Evolutionary conservation across 2,329 filamentous ascomycete species (phyloP), one percentile per base, ranked within the genome.

Genomic region (Helotiales sp.): DNA sequence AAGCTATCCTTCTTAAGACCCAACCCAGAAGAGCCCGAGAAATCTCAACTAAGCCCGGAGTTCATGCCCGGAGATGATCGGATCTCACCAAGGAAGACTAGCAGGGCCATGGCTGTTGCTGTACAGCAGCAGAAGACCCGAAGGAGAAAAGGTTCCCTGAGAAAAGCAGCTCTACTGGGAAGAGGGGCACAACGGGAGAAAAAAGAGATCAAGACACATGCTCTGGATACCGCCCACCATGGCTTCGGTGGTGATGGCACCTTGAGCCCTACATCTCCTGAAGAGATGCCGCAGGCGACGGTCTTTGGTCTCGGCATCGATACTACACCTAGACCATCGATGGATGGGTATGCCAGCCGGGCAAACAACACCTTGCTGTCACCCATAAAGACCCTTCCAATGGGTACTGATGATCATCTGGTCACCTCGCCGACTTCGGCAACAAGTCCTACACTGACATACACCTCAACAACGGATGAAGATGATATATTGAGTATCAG

Each of bases 81-180:
- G 1, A 63, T 52, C 15, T 66, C 65, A 6, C 55, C 69, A 17
- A 72, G 69, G 54, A 71, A 70, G 42, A 17, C 61, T 7, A 63
- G 63, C 33, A 58, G 70, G 46, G 69, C 70, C 13, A 70, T 72
- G 68, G 70, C 70, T 36, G 69, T 67, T 30, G 70, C 67, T 9
- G 66, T 71, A 47, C 76, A 76, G 68, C 78, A 74, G 69, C 79
- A 73, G 71, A 80, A 73, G 71, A 84, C 84, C 47, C 80, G 91
- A 55, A 86, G 87, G 67, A 84, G 93, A 59, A 90, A 89, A 70
- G 92, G 91, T 3, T 96, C 93, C 10, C 78, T 97, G 71, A 84
- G 93, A 59, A 96, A 96, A 74, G 91, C 90, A 10, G 92, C 91
- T 25, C 78, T 96, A 49, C 79, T 96, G 17, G 90, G 91, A 15